Percentiles rank a stretch among this genome's conserved stretches.
Evolutionary conservation across 306 rosid species (phyloP).

Genomic region (Rosa persica): DNA sequence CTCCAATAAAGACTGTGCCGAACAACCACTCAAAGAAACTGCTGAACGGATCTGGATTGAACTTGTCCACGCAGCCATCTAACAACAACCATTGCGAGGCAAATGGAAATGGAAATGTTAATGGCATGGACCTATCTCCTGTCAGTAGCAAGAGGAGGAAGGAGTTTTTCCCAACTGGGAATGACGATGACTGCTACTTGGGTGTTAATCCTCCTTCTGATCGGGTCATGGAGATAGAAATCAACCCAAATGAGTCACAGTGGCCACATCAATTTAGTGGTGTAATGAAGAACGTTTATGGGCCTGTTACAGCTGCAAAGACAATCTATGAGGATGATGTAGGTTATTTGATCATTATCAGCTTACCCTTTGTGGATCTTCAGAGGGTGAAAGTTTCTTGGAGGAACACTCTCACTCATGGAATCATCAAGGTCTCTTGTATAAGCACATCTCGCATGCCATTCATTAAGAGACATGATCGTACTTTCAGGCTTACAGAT

Average conservation of each 20-base stretch:
- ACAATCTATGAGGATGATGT: conserved; percentile 82
- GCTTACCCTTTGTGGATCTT: conserved; percentile 86
- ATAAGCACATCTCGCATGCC: conserved; percentile 77
- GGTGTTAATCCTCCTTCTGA: conserved; percentile 72
- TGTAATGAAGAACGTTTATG: conserved; percentile 72
- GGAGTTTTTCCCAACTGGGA: conserved; percentile 63
- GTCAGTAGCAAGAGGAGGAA: conserved; percentile 67
- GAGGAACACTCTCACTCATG: conserved; percentile 82
- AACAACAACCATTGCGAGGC: conserved; percentile 55
- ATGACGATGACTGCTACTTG: conserved; percentile 64
- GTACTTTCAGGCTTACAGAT: conserved; percentile 85
- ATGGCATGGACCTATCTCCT: conserved; percentile 66
- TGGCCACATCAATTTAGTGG: conserved; percentile 83
- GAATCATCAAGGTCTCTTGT: conserved; percentile 90
- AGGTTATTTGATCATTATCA: conserved; percentile 78
- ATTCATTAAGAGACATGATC: conserved; percentile 69
- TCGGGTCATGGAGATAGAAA: conserved; percentile 54
- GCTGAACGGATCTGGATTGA: conserved; percentile 77
- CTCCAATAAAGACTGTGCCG: conserved; percentile 46
- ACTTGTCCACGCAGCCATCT: conserved; percentile 58
- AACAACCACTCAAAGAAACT: conserved; percentile 69
- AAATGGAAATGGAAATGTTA: conserved; percentile 2
- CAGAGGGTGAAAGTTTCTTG: conserved; percentile 85
- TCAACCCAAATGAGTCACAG: conserved; percentile 46
- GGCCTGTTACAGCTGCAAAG: conserved; percentile 94